Evolutionary conservation across 1,284 basidiomycete genomes (phyloP).

Genomic region (Ceratobasidium theobromae): DNA sequence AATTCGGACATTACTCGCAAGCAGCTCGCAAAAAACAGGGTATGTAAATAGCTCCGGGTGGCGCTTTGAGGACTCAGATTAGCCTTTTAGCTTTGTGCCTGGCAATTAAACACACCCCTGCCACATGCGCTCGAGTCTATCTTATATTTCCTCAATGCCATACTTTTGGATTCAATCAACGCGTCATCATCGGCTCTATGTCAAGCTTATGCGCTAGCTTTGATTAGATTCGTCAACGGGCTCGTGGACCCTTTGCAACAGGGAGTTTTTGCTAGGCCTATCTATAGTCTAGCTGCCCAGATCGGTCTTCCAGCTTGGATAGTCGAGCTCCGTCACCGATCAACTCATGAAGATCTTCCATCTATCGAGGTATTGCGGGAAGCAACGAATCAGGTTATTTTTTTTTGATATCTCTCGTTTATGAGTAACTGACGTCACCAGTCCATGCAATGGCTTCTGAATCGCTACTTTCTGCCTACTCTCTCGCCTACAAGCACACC

Average conservation of each 20-base stretch:
- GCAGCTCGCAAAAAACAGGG: constrained; percentile 66
- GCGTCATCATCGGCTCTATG: constrained; percentile 54
- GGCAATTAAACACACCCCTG: constrained; percentile 67
- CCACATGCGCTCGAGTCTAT: constrained; percentile 74
- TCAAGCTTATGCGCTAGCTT: constrained; percentile 71
- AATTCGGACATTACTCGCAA: constrained; percentile 60
- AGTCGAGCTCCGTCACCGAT: constrained; percentile 92
- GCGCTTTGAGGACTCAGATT: not conserved
- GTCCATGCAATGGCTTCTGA: constrained; percentile 77
- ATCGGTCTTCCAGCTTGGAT: constrained; percentile 86
- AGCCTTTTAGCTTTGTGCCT: constrained; percentile 68
- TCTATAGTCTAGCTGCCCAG: constrained; percentile 83
- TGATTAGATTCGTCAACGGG: constrained; percentile 91
- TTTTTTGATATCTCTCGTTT: constrained; percentile 33
- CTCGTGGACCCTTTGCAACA: constrained; percentile 92
- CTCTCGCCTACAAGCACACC: constrained; percentile 57
- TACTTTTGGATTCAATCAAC: constrained; percentile 52
- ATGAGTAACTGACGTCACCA: constrained; percentile 40
- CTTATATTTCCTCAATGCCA: constrained; percentile 65
- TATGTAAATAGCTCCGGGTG: constrained; percentile 44
- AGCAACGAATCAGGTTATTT: constrained; percentile 67
- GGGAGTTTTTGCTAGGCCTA: constrained; percentile 84
- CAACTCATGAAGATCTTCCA: constrained; percentile 95
- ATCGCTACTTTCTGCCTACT: constrained; percentile 76
- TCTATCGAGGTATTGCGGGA: constrained; percentile 78